phyloP scores from a whole-genome alignment of 2,329 filamentous ascomycete species.

The Penicillium sp. region DNA sequence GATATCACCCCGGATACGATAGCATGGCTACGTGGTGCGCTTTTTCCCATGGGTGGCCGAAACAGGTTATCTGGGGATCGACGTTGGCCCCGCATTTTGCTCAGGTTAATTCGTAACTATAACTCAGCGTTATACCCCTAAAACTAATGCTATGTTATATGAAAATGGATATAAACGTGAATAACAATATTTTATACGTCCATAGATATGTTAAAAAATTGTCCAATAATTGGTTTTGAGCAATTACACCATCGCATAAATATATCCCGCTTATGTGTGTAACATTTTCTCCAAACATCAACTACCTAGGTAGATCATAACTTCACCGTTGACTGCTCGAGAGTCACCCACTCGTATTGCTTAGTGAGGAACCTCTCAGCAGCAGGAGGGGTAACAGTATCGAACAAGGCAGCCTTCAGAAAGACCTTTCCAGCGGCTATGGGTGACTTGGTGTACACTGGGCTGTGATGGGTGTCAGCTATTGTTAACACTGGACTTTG shows the following conservation, averaged over 20 bases:
- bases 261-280: neutral
- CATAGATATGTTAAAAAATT: neutral
- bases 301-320: too few species aligned
- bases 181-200: too few species aligned
- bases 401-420: conserved; percentile 22
- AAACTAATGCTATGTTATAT: neutral
- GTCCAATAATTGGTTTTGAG: neutral
- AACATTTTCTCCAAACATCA: too few species aligned
- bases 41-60: neutral
- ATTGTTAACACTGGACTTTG: neutral
- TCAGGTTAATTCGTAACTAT: too few species aligned
- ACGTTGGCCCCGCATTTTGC: neutral
- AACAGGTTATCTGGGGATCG: neutral
- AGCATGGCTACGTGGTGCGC: neutral
- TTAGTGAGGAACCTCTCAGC: conserved; percentile 13
- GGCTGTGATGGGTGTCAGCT: conserved; percentile 3
- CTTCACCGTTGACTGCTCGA: neutral
- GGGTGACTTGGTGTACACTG: conserved; percentile 12
- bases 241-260: neutral
- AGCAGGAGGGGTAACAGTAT: conserved; percentile 7
- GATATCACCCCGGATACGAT: neutral
- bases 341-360: conserved; percentile 5
- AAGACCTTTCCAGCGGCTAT: conserved; percentile 18
- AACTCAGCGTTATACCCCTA: neutral
- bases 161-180: neutral